A percentile compares a stretch with the other conserved stretches of the same genome.
phyloP scores from a whole-genome alignment of 2,329 filamentous ascomycete species.

The Rutstroemia sp. region DNA sequence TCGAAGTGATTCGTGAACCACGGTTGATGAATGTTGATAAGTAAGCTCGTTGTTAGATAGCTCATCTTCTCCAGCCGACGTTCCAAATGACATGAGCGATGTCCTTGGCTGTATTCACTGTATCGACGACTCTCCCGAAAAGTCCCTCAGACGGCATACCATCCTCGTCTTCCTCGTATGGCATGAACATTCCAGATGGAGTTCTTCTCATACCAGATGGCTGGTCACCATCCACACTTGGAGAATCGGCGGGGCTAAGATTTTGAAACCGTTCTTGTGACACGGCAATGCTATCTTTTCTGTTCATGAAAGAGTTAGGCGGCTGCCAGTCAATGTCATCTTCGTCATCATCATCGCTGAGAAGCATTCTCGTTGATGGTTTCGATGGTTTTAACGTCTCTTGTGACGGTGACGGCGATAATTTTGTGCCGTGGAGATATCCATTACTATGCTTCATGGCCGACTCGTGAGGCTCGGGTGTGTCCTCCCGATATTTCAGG shows the following conservation, averaged over 20 bases:
- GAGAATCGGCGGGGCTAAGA: conserved; percentile 19
- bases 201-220: conserved; percentile 64
- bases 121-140: conserved; percentile 31
- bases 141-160: conserved; percentile 51
- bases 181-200: conserved; percentile 86
- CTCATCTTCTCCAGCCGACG: conserved; percentile 32
- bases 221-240: conserved; percentile 38
- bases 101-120: conserved; percentile 60
- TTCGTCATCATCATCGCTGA: conserved; percentile 43
- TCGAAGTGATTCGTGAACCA: too few relatives aligned
- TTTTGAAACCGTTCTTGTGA: conserved; percentile 24
- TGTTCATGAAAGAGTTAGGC: conserved; percentile 21
- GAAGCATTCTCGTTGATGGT: conserved; percentile 51
- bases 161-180: conserved; percentile 67
- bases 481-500: conserved; percentile 48
- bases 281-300: conserved; percentile 25
- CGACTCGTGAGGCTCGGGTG: conserved; percentile 56
- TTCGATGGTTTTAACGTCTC: conserved; percentile 68
- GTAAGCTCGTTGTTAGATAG: conserved; percentile 3
- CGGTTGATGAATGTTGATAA: too few relatives aligned
- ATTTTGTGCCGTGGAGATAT: conserved; percentile 35
- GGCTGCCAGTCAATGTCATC: conserved; percentile 45
- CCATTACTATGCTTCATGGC: conserved; percentile 53
- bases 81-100: conserved; percentile 69
- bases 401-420: conserved; percentile 64